These are phyloP conservation scores for Cubamyces sp. DNA, from an alignment of 768 basidiomycete genomes.

Conservation along the genomic window DNA sequence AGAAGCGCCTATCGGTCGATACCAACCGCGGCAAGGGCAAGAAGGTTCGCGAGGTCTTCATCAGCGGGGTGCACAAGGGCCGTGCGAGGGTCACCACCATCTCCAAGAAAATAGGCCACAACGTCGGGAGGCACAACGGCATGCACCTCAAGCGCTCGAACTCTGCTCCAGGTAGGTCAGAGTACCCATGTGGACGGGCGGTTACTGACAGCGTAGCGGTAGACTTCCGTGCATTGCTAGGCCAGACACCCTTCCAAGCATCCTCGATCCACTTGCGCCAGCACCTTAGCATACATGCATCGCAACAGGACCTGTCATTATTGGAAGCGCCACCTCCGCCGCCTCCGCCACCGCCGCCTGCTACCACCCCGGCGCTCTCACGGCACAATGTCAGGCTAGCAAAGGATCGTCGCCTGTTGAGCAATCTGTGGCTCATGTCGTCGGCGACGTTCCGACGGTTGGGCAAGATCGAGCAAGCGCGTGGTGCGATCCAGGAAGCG, in stretches of 20 bases:
- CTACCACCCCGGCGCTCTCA: constrained; percentile 27
- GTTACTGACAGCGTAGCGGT: constrained; percentile 6
- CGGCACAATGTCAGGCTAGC: constrained; percentile 43
- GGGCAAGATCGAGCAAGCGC: constrained; percentile 88
- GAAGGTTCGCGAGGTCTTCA: constrained; percentile 77
- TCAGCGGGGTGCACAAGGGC: constrained; percentile 72
- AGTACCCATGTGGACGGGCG: background rate
- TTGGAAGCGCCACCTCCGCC: constrained; percentile 40
- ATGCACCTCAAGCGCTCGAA: constrained; percentile 55
- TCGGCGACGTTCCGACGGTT: constrained; percentile 91
- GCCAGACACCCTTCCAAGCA: constrained; percentile 67
- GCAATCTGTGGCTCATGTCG: constrained; percentile 91
- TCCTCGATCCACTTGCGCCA: constrained; percentile 86
- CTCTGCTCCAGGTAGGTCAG: constrained; percentile 67
- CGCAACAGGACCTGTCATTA: constrained; percentile 36
- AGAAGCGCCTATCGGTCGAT: constrained; percentile 9
- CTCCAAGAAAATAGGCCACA: constrained; percentile 75
- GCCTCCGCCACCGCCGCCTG: constrained; percentile 50
- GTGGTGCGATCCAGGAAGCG: constrained; percentile 92
- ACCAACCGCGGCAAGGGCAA: constrained; percentile 54
- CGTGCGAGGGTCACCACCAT: constrained; percentile 76
- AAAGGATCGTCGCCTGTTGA: constrained; percentile 69
- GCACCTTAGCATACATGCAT: constrained; percentile 41
- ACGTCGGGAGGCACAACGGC: constrained; percentile 58
- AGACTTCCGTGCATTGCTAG: constrained; percentile 75